Base-by-base conservation (phyloP, 192 early-diverging fungal species). In the Spinellus fusiger region DNA sequence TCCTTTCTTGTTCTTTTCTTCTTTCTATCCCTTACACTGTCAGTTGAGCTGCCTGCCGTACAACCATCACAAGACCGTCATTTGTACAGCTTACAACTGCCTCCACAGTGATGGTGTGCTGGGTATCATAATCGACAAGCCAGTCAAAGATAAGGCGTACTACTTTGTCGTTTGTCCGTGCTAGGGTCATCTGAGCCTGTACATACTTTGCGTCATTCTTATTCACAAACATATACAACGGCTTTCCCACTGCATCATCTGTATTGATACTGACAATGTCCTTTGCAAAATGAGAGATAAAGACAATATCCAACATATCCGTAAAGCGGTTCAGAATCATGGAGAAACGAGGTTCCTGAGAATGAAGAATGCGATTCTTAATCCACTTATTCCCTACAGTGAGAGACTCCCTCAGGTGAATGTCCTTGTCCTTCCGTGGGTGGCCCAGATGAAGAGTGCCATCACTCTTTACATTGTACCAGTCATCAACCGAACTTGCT, bases 71-170 rank as follows among this genome's bases (percentile, higher is more conserved):
- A 20, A 67, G n/a, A 0, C 57, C 51, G 37, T 67, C 65, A 48
- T 53, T 54, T 2, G 57, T 48, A 25, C 57, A 29, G 13, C 49
- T 54, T 40, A 52, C 28, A 12, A 67, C 49, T 4, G 58, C 52
- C 33, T 67, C 65, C 3, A 67, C 50, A 9, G 65, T 37, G 16
- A 32, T 26, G 6, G 49, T 53, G 27, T 55, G 0, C 0, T 38
- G 22, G 5, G 47, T 53, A 15, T 31, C 23, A 9, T 26, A 7
- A 49, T 59, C 52, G 2, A 61, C 35, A 12, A 66, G 34, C 64
- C 64, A 66, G 23, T 66, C 56, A 61, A 67, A 67, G 15, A 56
- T 56, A 10, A 67, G 20, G 10, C 58, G 48, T 12, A 54, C 56
- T 0, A 61, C 33, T 20, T 54, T 54, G 53, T 51, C 27, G 27